Conservation (phyloP, 2,329 filamentous ascomycete genomes). For the Pezicula neosporulosa region DNA sequence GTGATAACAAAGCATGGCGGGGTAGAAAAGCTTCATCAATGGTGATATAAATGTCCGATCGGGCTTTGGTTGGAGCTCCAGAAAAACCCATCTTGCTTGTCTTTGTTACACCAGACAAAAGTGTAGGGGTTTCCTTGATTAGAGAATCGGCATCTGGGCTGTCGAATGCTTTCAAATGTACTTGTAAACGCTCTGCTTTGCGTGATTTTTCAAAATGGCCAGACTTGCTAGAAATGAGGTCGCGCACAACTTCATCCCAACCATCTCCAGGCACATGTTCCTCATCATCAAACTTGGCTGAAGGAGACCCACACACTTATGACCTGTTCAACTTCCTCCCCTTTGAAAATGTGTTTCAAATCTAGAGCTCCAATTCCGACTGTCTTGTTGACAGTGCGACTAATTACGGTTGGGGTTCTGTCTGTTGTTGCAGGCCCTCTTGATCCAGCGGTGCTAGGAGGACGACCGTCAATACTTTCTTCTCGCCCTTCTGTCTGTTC, state of each 20-base stretch:
- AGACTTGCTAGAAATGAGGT: constrained; percentile 70
- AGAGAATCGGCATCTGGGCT: constrained; percentile 74
- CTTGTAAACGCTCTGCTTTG: constrained; percentile 71
- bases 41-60: constrained; percentile 94
- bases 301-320: constrained; percentile 76
- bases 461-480: constrained; percentile 23
- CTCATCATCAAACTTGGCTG: constrained; percentile 53
- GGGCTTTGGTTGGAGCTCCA: constrained; percentile 79
- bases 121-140: constrained; percentile 81
- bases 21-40: constrained; percentile 76
- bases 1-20: constrained; percentile 66
- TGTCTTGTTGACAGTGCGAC: constrained; percentile 59
- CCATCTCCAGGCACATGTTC: constrained; percentile 54
- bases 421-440: constrained; percentile 34
- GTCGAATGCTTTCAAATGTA: constrained; percentile 76
- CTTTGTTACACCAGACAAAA: constrained; percentile 75
- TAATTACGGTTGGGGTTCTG: constrained; percentile 17
- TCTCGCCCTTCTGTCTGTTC: constrained; percentile 12
- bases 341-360: constrained; percentile 71
- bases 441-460: constrained; percentile 57
- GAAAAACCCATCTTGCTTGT: constrained; percentile 92
- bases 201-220: constrained; percentile 71
- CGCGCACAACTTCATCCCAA: constrained; percentile 70
- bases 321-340: constrained; percentile 71
- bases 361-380: constrained; percentile 76